Evolutionary conservation across 257 asterid species (phyloP).

Genomic region (Solanum virginianum): DNA sequence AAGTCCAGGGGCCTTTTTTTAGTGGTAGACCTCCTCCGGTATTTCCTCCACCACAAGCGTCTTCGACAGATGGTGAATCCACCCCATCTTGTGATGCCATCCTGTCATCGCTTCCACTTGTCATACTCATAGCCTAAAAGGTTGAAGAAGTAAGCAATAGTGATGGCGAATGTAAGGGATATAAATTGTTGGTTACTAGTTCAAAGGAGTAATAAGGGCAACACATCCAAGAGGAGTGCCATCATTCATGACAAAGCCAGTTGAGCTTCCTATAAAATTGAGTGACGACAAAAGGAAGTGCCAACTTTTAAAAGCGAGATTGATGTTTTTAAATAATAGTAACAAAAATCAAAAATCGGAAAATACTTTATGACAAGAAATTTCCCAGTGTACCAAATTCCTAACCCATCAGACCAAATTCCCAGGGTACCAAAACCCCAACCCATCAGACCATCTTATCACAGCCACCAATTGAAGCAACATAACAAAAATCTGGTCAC

Average conservation of each 20-base stretch:
- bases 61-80: conserved; percentile 29
- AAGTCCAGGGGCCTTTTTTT: conserved; percentile 60
- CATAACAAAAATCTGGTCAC: neutral
- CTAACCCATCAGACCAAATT: neutral
- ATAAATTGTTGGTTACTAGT: neutral
- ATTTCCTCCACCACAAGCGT: conserved; percentile 25
- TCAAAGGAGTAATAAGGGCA: neutral
- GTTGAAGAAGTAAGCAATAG: neutral
- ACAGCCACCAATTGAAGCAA: neutral
- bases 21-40: conserved; percentile 25
- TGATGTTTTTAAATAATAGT: neutral
- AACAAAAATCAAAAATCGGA: neutral
- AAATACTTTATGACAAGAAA: neutral
- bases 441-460: neutral
- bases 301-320: neutral
- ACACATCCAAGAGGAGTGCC: neutral
- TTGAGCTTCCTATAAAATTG: neutral
- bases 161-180: neutral
- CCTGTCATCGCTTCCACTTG: conserved; percentile 33
- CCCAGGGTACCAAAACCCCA: neutral
- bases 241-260: neutral
- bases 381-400: neutral
- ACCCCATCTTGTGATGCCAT: conserved; percentile 11
- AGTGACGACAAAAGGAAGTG: neutral
- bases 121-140: conserved; percentile 32